These are phyloP conservation scores for Pseudocercospora ulei DNA, from an alignment of 2,329 filamentous ascomycete genomes.

Conservation along the genomic window DNA sequence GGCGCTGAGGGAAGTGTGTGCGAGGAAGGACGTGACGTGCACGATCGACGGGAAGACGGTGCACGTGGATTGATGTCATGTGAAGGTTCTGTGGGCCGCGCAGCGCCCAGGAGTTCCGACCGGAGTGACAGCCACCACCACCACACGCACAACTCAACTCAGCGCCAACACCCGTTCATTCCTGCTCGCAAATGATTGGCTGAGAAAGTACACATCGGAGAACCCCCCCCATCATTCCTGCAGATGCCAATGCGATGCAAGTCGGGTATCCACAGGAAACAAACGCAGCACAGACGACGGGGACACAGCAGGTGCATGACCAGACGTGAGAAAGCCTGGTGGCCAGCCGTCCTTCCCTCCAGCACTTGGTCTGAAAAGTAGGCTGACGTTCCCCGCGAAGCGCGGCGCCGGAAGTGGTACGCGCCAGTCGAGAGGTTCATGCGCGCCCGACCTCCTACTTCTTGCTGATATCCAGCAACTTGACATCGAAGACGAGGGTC, in stretches of 20 bases:
- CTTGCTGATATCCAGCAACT: conserved; percentile 42
- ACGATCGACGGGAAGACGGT: not conserved
- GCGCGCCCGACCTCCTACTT: too few species aligned
- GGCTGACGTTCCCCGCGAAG: conserved; percentile 25
- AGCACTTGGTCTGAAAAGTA: conserved; percentile 34
- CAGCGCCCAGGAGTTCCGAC: too few species aligned
- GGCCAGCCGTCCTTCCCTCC: conserved; percentile 33
- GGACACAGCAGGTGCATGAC: conserved; percentile 12
- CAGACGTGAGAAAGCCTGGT: too few species aligned
- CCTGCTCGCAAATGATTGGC: too few species aligned
- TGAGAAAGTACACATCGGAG: not conserved
- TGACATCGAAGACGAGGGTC: conserved; percentile 74
- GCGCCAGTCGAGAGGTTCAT: too few species aligned
- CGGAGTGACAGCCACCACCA: too few species aligned
- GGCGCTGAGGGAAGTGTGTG: not conserved
- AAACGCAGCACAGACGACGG: conserved; percentile 10
- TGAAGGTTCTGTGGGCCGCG: too few species aligned
- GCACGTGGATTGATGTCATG: too few species aligned
- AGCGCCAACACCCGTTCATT: too few species aligned
- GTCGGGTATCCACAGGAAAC: conserved; percentile 24
- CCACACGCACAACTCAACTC: too few species aligned
- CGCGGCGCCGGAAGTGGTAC: too few species aligned
- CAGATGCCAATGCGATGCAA: conserved; percentile 21
- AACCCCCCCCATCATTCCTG: conserved; percentile 26
- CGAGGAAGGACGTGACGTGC: not conserved